Conservation (phyloP, 805 yeast genomes). For the Metschnikowia corniflorae region DNA sequence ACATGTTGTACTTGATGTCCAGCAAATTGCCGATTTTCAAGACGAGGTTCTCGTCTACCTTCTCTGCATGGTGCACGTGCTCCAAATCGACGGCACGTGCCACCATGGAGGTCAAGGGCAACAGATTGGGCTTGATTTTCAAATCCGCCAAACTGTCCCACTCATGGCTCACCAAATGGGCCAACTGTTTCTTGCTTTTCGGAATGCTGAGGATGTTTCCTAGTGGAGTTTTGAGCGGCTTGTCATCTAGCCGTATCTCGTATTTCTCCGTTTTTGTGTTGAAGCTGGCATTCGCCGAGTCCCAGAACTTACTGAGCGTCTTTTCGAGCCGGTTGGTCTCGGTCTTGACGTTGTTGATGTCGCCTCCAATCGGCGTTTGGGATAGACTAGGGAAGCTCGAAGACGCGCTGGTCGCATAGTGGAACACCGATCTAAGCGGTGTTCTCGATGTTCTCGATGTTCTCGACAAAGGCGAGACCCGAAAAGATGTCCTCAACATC, state of each 20-base stretch:
- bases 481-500: no score
- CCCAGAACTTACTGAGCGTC: conserved; percentile 78
- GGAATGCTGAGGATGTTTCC: conserved; percentile 74
- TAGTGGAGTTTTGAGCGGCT: conserved; percentile 78
- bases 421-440: no score
- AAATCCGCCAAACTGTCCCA: conserved; percentile 74
- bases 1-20: conserved; percentile 54
- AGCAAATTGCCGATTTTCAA: conserved; percentile 63
- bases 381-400: conserved; percentile 1
- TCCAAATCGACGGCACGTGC: conserved; percentile 81
- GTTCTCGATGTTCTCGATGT: no score
- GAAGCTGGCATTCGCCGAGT: conserved; percentile 50
- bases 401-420: conserved; percentile 7
- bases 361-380: conserved; percentile 39
- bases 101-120: conserved; percentile 85
- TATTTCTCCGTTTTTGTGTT: conserved; percentile 30
- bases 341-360: conserved; percentile 42
- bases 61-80: conserved; percentile 29
- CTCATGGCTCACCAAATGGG: conserved; percentile 76
- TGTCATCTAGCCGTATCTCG: conserved; percentile 65
- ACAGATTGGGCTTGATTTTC: conserved; percentile 65
- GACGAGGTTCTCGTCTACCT: conserved; percentile 40
- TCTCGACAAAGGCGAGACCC: no score
- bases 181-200: conserved; percentile 52
- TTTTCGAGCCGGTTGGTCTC: conserved; percentile 70